Evolutionary conservation across 2,329 filamentous ascomycete species (phyloP).

Genomic region (Arthrobotrys musiformis): DNA sequence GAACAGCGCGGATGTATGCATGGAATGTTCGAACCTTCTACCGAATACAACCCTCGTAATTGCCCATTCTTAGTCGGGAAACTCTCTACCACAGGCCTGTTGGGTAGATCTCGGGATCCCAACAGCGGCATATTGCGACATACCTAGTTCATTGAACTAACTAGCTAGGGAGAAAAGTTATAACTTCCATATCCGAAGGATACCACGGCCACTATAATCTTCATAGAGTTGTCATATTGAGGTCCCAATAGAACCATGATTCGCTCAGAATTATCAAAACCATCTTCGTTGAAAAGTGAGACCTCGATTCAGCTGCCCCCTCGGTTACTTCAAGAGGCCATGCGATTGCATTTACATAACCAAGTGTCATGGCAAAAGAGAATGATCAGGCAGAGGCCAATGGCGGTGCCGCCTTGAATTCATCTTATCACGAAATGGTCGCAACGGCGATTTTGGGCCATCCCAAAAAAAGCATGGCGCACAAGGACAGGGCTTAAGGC

Average conservation of each 20-base stretch:
- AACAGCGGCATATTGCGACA: slow-evolving; percentile 43
- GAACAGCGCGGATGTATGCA: too few relatives aligned
- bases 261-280: neutral
- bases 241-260: neutral
- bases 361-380: slow-evolving; percentile 1
- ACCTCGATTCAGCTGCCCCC: slow-evolving; percentile 6
- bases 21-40: slow-evolving; percentile 13
- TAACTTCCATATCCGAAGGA: too few relatives aligned
- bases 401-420: slow-evolving; percentile 18
- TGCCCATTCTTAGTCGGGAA: slow-evolving; percentile 11
- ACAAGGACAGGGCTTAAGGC: slow-evolving; percentile 38
- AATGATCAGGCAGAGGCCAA: slow-evolving; percentile 3
- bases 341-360: neutral
- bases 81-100: slow-evolving; percentile 8
- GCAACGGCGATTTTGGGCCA: slow-evolving; percentile 34
- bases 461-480: slow-evolving; percentile 27
- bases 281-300: neutral
- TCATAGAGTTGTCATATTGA: slow-evolving; percentile 33
- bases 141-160: slow-evolving; percentile 1
- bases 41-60: neutral
- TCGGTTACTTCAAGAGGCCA: slow-evolving; percentile 3
- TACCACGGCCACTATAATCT: too few relatives aligned
- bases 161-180: neutral
- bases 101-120: slow-evolving; percentile 12
- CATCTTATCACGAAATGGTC: neutral